phyloP scores from a whole-genome alignment of 2,329 filamentous ascomycete species.

The Hymenotorrendiella dingleyae region DNA sequence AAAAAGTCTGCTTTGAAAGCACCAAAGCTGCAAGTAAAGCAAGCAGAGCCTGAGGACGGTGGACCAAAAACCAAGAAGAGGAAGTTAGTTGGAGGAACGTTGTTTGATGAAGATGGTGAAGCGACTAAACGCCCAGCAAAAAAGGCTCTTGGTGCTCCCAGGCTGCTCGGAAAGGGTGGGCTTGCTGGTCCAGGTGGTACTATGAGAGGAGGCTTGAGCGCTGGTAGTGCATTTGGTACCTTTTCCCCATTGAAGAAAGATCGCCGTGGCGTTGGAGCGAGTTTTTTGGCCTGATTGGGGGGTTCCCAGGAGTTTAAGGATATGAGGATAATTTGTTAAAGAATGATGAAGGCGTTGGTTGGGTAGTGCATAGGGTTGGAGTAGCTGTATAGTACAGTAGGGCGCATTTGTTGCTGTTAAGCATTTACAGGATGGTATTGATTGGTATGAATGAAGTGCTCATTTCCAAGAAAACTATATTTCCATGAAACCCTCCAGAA shows the following conservation, averaged over 20 bases:
- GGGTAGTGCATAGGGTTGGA: too few relatives aligned
- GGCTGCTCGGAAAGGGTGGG: conserved; percentile 28
- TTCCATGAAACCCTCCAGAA: too few relatives aligned
- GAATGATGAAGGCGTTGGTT: too few relatives aligned
- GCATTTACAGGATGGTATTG: too few relatives aligned
- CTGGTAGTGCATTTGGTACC: conserved; percentile 40
- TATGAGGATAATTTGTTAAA: too few relatives aligned
- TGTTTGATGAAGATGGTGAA: conserved; percentile 66
- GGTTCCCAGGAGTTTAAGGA: too few relatives aligned
- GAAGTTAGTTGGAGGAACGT: conserved; percentile 61
- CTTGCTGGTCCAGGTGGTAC: conserved; percentile 22
- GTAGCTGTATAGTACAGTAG: too few relatives aligned
- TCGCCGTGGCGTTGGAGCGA: conserved; percentile 54
- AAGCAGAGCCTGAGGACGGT: conserved; percentile 24
- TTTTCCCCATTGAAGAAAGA: conserved; percentile 73
- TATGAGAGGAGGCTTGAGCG: conserved; percentile 21
- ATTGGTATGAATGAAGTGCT: too few relatives aligned
- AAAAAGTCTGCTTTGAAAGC: conserved; percentile 9
- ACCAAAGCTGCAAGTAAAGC: conserved; percentile 15
- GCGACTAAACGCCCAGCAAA: conserved; percentile 33
- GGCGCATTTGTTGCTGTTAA: too few relatives aligned
- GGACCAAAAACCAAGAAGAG: conserved; percentile 59
- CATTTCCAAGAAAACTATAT: too few relatives aligned
- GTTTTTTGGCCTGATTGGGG: conserved; percentile 38
- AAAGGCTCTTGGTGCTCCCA: conserved; percentile 26